Percentiles rank a stretch among this genome's conserved stretches.
Conservation (phyloP, 2,329 filamentous ascomycete species). For the Microascus cirrosus region DNA sequence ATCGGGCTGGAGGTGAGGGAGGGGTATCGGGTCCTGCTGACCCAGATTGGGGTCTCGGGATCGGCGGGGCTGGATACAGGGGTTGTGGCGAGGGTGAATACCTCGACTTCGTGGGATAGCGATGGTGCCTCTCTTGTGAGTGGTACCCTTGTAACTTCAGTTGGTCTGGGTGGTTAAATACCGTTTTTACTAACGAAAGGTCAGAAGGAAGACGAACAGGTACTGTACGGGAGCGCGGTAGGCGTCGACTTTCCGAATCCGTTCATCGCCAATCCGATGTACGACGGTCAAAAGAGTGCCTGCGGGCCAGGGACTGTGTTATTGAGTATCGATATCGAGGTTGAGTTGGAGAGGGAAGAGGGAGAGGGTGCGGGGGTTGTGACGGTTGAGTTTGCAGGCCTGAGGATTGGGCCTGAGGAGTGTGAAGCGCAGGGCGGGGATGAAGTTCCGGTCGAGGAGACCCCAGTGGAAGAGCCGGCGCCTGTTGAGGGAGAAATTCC, state of each 20-base stretch:
- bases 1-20: neutral
- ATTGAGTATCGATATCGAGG: neutral
- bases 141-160: neutral
- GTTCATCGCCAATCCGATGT: neutral
- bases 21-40: neutral
- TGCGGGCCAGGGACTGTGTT: neutral
- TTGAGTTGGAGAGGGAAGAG: neutral
- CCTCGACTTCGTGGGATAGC: neutral
- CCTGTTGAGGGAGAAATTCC: no score
- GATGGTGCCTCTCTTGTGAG: neutral
- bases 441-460: no score
- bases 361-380: neutral
- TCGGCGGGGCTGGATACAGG: neutral
- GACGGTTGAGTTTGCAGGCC: neutral
- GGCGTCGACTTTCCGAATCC: neutral
- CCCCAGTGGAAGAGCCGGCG: no score
- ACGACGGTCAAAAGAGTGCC: neutral
- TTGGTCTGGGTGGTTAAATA: no score
- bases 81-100: neutral
- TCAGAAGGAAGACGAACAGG: neutral
- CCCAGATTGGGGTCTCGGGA: neutral
- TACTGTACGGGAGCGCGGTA: neutral
- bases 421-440: neutral
- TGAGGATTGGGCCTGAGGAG: neutral
- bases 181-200: no score